Conservation (phyloP, 345 rosid species). For the Alliaria petiolata region DNA sequence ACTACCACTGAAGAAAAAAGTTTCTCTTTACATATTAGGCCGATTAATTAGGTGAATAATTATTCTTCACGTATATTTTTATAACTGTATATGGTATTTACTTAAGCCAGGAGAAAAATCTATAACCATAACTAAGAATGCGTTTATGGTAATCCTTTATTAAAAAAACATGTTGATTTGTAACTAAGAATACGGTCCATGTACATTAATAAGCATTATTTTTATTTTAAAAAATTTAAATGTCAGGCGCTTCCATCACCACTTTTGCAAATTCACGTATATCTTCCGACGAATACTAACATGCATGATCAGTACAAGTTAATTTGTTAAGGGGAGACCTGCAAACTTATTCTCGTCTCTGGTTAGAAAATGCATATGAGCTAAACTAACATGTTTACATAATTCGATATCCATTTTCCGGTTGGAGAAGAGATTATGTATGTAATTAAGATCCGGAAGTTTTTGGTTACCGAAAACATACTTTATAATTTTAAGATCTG, state of each 20-base stretch:
- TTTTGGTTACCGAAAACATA: no score
- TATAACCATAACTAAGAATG: not conserved
- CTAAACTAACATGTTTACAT: no score
- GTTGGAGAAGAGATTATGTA: no score
- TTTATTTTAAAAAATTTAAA: not conserved
- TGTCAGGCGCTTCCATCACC: constrained; percentile 1
- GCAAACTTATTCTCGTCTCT: no score
- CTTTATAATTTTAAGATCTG: no score
- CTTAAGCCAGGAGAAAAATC: not conserved
- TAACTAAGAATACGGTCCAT: no score
- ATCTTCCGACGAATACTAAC: not conserved
- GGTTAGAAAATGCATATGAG: no score
- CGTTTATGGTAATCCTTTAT: not conserved
- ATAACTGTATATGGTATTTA: not conserved
- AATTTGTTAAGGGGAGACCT: no score
- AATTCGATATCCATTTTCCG: no score
- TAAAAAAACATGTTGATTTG: not conserved
- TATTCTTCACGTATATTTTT: constrained; percentile 18
- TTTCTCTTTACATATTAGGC: constrained; percentile 20
- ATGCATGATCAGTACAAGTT: no score
- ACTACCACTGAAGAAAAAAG: not conserved
- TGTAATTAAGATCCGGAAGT: no score
- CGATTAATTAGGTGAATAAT: constrained; percentile 9
- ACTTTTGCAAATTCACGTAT: not conserved
- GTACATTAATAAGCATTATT: not conserved